Evolutionary conservation across 768 basidiomycete species (phyloP), one percentile per base, ranked within the genome.

Genomic region (Mycena maculata): DNA sequence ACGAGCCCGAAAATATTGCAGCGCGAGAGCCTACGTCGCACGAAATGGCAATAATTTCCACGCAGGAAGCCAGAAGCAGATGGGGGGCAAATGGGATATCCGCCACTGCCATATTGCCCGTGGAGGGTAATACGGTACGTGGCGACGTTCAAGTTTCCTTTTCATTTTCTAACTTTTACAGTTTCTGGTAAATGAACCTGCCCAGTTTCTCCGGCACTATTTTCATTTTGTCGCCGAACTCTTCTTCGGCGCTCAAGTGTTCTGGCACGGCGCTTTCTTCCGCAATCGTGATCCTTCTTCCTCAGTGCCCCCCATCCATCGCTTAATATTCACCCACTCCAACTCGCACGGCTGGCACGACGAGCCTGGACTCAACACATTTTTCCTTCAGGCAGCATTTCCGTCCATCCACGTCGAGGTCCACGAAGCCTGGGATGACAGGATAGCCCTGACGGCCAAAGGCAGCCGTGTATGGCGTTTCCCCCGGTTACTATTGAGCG

Each of bases 161-260:
- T 59, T 12, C 47, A 4, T 23, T 47, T 44, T 7, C 45, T 47
- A 55, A 57, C 62, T 10, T 52, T 11, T 16, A 18, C 54, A 88
- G 87, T 65, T 88, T 13, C 74, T 88, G 36, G 82, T 90, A 72
- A 91, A 91, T 75, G 92, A 93, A 67, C 91, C 92, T 0, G 58
- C 76, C 5, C 91, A 93, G 73, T 92, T 95, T 83, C 83, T 28
- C 87, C 86, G 83, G 48, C 94, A 95, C 75, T 95, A 94, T 76
- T 95, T 94, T 77, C 94, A 95, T 77, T 90, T 93, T 65, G 91
- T 91, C 36, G 94, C 91, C 0, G 94, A 96, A 74, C 87, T 93
- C 53, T 79, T 93, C 61, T 81, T 95, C 33, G 94, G 93, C 33
- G 79, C 86, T 4, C 93, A 92, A 85, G 86, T 91, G 1, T 86